These are phyloP conservation scores for Macroventuria anomochaeta DNA, from an alignment of 2,329 filamentous ascomycete genomes.

Conservation along the genomic window DNA sequence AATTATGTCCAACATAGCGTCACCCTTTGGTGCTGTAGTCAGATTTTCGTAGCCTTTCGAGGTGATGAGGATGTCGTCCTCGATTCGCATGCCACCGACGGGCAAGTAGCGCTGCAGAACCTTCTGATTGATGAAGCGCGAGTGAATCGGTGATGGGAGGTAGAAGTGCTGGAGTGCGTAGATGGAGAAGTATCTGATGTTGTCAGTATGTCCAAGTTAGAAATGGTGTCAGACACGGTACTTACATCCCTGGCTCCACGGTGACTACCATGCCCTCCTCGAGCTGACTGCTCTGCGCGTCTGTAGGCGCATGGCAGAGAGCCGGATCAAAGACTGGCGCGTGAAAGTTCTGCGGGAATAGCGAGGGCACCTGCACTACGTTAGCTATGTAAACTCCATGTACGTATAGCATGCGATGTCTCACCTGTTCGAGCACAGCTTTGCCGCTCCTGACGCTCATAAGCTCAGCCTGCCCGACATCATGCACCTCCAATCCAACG, in stretches of 20 bases:
- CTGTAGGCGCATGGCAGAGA: conserved; percentile 41
- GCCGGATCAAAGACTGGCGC: conserved; percentile 39
- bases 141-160: conserved; percentile 72
- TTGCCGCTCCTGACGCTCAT: conserved; percentile 41
- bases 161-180: conserved; percentile 83
- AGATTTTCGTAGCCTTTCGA: conserved; percentile 73
- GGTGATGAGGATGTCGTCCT: conserved; percentile 77
- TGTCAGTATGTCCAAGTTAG: background rate
- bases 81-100: conserved; percentile 76
- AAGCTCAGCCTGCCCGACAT: conserved; percentile 54
- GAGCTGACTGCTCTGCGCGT: conserved; percentile 47
- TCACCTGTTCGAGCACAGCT: conserved; percentile 33
- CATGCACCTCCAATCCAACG: conserved; percentile 90
- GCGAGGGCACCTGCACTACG: conserved; percentile 32
- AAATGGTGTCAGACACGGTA: background rate
- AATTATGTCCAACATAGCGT: conserved; percentile 67
- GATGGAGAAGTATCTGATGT: conserved; percentile 82
- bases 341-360: conserved; percentile 44
- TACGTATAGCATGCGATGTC: background rate
- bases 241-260: conserved; percentile 60
- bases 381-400: conserved; percentile 12
- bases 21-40: conserved; percentile 73
- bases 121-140: conserved; percentile 75
- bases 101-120: conserved; percentile 83
- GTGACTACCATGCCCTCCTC: conserved; percentile 64